Conservation (phyloP, 2,329 filamentous ascomycete genomes). For the Colletotrichum sp. region DNA sequence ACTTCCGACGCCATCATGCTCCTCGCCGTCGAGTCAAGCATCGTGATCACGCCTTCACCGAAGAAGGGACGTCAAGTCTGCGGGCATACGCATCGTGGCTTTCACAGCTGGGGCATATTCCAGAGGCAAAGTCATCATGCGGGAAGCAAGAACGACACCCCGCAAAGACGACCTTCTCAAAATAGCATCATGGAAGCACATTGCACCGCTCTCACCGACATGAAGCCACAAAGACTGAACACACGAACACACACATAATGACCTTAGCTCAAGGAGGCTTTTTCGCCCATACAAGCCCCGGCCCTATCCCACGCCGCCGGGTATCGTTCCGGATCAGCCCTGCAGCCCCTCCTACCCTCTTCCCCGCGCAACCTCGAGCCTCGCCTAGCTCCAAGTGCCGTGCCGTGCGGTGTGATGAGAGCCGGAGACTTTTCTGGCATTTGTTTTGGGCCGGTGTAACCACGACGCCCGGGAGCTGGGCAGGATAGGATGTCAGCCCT, state of each 20-base stretch:
- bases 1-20: background rate
- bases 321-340: background rate
- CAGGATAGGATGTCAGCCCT: background rate
- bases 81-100: background rate
- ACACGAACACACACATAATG: background rate
- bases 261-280: background rate
- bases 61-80: background rate
- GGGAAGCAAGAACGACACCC: background rate
- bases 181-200: background rate
- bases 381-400: background rate
- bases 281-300: background rate
- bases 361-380: background rate
- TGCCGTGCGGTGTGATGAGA: too few species aligned
- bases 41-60: background rate
- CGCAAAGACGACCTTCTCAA: background rate
- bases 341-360: background rate
- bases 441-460: background rate
- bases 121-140: background rate
- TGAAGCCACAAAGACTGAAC: background rate
- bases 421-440: background rate
- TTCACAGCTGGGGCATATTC: background rate
- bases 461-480: background rate
- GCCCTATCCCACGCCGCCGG: background rate
- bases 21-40: background rate
- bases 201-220: background rate